Evolutionary conservation across 148 eudicot species (phyloP).

Genomic region (Rhododendron mucronatum): DNA sequence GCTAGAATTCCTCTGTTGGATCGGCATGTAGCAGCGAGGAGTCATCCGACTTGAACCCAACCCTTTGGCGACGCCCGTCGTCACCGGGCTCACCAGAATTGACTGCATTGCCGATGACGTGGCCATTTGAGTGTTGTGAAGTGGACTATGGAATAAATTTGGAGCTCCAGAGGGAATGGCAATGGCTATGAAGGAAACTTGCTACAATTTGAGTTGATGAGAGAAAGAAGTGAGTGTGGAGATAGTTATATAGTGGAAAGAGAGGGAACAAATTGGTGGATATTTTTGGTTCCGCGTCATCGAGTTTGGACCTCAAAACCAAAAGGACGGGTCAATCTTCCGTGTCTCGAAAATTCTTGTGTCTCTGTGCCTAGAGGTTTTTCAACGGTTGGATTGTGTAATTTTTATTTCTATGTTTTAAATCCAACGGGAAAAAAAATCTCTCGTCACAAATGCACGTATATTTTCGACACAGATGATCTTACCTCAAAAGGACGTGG

Average conservation of each 20-base stretch:
- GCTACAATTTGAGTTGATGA: not conserved
- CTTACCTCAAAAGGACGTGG: not conserved
- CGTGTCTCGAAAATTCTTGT: too few species aligned
- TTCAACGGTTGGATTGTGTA: too few species aligned
- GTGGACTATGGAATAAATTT: not conserved
- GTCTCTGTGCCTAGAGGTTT: too few species aligned
- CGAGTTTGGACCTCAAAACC: not conserved
- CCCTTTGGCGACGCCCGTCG: not conserved
- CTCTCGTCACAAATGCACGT: too few species aligned
- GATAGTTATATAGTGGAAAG: not conserved
- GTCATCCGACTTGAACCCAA: not conserved
- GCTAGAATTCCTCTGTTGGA: slow-evolving; percentile 7
- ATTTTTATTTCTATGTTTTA: too few species aligned
- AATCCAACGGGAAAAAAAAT: too few species aligned
- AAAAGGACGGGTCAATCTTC: too few species aligned
- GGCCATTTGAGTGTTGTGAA: not conserved
- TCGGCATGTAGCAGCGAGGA: slow-evolving; percentile 8
- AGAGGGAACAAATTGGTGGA: slow-evolving; percentile 3
- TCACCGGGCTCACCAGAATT: not conserved
- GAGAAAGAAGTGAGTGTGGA: too few species aligned
- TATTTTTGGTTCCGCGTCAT: slow-evolving; percentile 23
- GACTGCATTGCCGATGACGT: not conserved
- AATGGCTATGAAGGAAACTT: not conserved
- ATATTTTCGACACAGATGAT: too few species aligned
- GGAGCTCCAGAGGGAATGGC: not conserved